Base-by-base conservation (phyloP, 441 rosid genomes). In the Pelargonium myrrhifolium region DNA sequence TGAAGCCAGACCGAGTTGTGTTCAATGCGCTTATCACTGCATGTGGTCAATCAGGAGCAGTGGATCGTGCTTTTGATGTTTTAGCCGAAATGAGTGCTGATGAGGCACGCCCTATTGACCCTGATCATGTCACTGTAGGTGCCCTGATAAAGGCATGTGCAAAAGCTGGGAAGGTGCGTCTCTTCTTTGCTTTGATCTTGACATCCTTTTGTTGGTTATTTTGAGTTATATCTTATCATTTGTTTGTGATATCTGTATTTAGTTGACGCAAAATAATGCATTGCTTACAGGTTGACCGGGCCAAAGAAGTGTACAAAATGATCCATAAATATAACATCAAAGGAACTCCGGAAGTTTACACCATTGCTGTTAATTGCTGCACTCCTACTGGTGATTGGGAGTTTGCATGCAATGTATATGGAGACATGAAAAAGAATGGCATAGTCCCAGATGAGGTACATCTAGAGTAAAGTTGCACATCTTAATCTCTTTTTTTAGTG, bases 1-100 rank as follows among this genome's bases (percentile, higher is more conserved):
- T 93, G 84, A 82, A 90, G 87, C 97, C 97, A 80, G 98, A 93
- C 84, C 93, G 91, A 82, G 98, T 93, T 80, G 87, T 93, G 68
- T 93, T 90, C 82, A 93, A 93, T 78, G 96, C 96, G 65, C 96
- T 93, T 78, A 93, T 93, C 65, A 84, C 90, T 66, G 98, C 98
- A 68, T 93, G 98, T 77, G 98, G 96, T 74, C 87, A 90, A 77
- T 80, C 91, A 21, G 97, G 96, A 81, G 98, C 97, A 68, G 97
- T 90, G 59, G 92, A 90, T 80, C 94, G 97, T 71, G 98, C 98
- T 76, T 93, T 93, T 70, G 98, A 90, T 76, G 96, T 90, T 68
- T 86, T 90, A 77, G 86, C 98, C 67, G 98, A 93, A 83, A 93
- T 93, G 97, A 78, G 69, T 61, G 82, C 84, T 20, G 61, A 55